Percentiles rank a stretch among this genome's conserved stretches.
Evolutionary conservation across 2,329 filamentous ascomycete species (phyloP).

Genomic region (Epichloe uncinata): DNA sequence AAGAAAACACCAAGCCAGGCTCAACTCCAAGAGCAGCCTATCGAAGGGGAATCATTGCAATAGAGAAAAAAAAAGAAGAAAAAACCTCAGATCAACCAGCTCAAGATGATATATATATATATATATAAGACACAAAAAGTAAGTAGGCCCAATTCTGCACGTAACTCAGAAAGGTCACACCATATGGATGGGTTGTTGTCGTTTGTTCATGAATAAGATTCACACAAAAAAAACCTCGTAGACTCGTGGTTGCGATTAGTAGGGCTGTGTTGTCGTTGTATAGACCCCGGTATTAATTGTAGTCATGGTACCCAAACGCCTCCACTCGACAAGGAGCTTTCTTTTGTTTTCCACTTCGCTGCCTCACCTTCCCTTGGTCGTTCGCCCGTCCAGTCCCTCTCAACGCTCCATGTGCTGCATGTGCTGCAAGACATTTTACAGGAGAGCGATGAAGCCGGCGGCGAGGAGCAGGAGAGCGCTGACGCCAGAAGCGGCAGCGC

Average conservation of each 20-base stretch:
- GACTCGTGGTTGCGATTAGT: conserved; percentile 19
- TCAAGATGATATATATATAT: not conserved
- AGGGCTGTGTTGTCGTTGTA: conserved; percentile 4
- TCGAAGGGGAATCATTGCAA: conserved; percentile 13
- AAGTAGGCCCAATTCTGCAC: conserved; percentile 9
- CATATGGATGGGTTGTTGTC: not conserved
- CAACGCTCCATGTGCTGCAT: not conserved
- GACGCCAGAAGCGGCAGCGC: conserved; percentile 19
- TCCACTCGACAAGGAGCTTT: conserved; percentile 13
- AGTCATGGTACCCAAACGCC: conserved; percentile 8
- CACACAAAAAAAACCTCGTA: conserved; percentile 14
- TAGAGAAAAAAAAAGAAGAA: not conserved
- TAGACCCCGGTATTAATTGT: conserved; percentile 4
- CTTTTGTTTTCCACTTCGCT: not conserved
- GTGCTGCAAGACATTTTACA: conserved; percentile 14
- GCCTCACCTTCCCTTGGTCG: too few species aligned
- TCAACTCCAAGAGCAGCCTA: conserved; percentile 4
- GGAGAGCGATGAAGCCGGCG: conserved; percentile 22
- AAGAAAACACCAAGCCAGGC: conserved; percentile 4
- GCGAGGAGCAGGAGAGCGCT: conserved; percentile 24
- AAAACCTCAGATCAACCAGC: not conserved
- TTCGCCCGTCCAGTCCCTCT: too few species aligned
- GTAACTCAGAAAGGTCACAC: conserved; percentile 6
- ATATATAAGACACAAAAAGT: conserved; percentile 1
- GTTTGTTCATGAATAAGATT: not conserved